These are phyloP conservation scores for Lachancea cidri DNA, from an alignment of 805 yeast genomes.

Conservation along the genomic window DNA sequence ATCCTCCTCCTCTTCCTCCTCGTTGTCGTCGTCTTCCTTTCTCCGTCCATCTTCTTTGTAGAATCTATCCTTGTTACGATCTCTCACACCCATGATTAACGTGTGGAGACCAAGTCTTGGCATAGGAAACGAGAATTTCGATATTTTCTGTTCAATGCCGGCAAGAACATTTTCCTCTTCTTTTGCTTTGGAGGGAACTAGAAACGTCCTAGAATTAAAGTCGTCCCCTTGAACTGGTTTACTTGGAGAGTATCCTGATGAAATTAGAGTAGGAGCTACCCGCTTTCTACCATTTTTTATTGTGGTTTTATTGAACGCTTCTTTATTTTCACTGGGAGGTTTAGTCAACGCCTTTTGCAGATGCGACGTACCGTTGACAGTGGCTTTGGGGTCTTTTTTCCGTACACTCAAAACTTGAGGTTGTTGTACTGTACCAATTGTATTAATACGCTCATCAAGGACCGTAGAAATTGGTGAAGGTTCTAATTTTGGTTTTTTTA, in stretches of 20 bases:
- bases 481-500: slow-evolving; percentile 20
- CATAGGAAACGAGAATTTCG: slow-evolving; percentile 43
- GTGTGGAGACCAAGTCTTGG: slow-evolving; percentile 66
- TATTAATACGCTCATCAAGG: slow-evolving; percentile 2
- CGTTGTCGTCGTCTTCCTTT: slow-evolving; percentile 12
- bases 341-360: neutral
- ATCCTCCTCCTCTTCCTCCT: slow-evolving; percentile 16
- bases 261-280: slow-evolving; percentile 64
- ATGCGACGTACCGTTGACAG: neutral
- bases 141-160: slow-evolving; percentile 25
- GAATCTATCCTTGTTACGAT: slow-evolving; percentile 31
- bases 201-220: neutral
- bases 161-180: neutral
- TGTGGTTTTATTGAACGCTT: slow-evolving; percentile 43
- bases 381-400: slow-evolving; percentile 2
- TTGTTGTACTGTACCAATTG: slow-evolving; percentile 11
- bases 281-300: slow-evolving; percentile 74
- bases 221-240: neutral
- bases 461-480: neutral
- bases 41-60: slow-evolving; percentile 10
- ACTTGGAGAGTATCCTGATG: slow-evolving; percentile 35
- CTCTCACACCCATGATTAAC: slow-evolving; percentile 53
- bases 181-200: neutral
- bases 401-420: slow-evolving; percentile 7
- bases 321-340: slow-evolving; percentile 25